phyloP scores from a whole-genome alignment of 2,329 filamentous ascomycete genomes.

The Metarhizium sp. region DNA sequence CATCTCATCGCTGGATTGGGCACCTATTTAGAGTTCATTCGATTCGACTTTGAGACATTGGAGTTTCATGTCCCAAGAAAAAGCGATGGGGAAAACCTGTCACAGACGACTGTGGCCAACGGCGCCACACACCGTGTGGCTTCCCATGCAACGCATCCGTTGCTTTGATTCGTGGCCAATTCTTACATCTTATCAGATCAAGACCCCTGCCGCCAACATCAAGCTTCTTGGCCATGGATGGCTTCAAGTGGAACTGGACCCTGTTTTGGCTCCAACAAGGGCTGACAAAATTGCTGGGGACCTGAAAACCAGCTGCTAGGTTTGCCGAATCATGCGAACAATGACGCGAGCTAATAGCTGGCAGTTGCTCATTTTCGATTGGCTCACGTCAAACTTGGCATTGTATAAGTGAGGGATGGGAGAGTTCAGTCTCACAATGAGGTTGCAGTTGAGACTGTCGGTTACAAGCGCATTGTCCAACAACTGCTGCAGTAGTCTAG shows the following conservation, averaged over 20 bases:
- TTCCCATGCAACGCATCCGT: not conserved
- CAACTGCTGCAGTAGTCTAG: too few species aligned
- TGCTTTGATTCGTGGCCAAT: not conserved
- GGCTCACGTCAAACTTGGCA: not conserved
- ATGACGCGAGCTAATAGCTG: not conserved
- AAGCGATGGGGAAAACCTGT: not conserved
- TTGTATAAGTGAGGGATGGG: not conserved
- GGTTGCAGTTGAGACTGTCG: not conserved
- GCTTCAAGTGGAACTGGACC: not conserved
- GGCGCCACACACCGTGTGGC: not conserved
- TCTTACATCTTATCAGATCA: conserved; percentile 7
- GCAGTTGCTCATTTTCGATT: too few species aligned
- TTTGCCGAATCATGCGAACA: not conserved
- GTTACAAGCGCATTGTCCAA: too few species aligned
- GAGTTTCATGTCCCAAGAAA: not conserved
- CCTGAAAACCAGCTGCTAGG: not conserved
- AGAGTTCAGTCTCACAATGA: not conserved
- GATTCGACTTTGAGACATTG: not conserved
- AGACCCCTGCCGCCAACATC: not conserved
- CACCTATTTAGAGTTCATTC: not conserved
- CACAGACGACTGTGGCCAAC: not conserved
- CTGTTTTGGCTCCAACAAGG: not conserved
- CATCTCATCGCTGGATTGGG: too few species aligned
- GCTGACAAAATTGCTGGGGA: not conserved
- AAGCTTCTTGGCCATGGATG: not conserved